Conservation (phyloP, 1,284 basidiomycete genomes). For the Tetrapyrgos nigripes region DNA sequence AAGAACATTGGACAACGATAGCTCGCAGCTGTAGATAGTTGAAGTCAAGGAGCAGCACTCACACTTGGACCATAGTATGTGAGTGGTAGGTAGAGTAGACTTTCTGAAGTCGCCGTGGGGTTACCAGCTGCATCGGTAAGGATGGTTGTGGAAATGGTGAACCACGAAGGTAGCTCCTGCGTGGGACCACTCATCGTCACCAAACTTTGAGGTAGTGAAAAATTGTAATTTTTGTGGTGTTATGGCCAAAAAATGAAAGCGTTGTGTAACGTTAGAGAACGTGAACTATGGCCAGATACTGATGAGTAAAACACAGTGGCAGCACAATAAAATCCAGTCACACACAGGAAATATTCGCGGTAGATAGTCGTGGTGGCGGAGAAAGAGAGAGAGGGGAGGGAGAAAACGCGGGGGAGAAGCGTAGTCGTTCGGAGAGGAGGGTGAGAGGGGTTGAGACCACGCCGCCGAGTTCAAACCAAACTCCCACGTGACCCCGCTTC, state of each 20-base stretch:
- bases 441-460: neutral
- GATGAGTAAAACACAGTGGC: neutral
- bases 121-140: slow-evolving; percentile 56
- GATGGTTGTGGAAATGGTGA: slow-evolving; percentile 57
- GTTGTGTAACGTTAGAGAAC: slow-evolving; percentile 13
- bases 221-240: neutral
- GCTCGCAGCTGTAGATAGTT: too few relatives aligned
- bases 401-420: slow-evolving; percentile 1
- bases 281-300: slow-evolving; percentile 1
- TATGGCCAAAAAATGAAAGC: slow-evolving; percentile 8
- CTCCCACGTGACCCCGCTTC: neutral
- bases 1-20: neutral
- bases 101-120: slow-evolving; percentile 56
- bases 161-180: slow-evolving; percentile 70
- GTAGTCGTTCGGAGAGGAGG: neutral
- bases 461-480: neutral
- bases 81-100: slow-evolving; percentile 62
- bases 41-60: slow-evolving; percentile 38
- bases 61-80: slow-evolving; percentile 80
- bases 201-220: neutral
- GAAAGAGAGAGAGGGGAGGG: neutral
- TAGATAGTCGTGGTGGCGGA: neutral
- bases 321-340: neutral
- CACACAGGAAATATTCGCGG: neutral
- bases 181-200: slow-evolving; percentile 57